Base-by-base conservation (phyloP, 805 yeast species). In the Saturnispora dispora region DNA sequence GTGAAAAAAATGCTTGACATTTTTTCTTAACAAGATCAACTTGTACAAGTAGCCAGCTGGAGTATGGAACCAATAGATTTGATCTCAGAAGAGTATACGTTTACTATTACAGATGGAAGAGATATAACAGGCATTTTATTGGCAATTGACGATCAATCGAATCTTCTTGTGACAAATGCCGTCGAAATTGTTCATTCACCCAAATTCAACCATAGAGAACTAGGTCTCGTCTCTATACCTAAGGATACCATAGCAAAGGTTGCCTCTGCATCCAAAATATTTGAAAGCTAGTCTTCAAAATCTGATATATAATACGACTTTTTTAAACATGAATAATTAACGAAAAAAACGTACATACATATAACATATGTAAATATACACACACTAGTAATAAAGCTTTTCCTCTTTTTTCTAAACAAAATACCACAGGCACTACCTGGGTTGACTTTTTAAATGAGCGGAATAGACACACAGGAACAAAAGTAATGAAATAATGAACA, bases 191-290 rank as follows among this genome's bases (percentile, higher is more conserved):
- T 9, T 11, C 30, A 28, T 22, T 11, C 15, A 18, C 41, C 41
- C 22, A 37, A 20, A 20, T 37, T 37, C 17, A 20, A 30, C 11
- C 43, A 45, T 9, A 65, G 83, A 55, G 70, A 70, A 44, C 57
- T 78, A 40, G 83, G 83, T 0, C 60, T 78, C 9, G 80, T 79
- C n/a, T 77, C 82, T 56, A 71, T 79, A 3, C 82, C 81, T 0
- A 64, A 68, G 48, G 55, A 57, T 1, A 65, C 77, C 4, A 71
- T 78, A 2, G 47, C 52, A 2, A 60, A 62, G 20, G 60, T 69
- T 2, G 60, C 56, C 25, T 56, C 71, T 11, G 55, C 61, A 7
- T 47, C 53, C 2, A 40, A 40, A 13, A 1, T 23, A 2, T 40
- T 40, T 33, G 20, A n/a, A 27, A 13, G 32, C 9, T 23, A 40